Evolutionary conservation across 2,329 filamentous ascomycete genomes (phyloP), one percentile per base, ranked within the genome.

Genomic region (Triangularia verruculosa): DNA sequence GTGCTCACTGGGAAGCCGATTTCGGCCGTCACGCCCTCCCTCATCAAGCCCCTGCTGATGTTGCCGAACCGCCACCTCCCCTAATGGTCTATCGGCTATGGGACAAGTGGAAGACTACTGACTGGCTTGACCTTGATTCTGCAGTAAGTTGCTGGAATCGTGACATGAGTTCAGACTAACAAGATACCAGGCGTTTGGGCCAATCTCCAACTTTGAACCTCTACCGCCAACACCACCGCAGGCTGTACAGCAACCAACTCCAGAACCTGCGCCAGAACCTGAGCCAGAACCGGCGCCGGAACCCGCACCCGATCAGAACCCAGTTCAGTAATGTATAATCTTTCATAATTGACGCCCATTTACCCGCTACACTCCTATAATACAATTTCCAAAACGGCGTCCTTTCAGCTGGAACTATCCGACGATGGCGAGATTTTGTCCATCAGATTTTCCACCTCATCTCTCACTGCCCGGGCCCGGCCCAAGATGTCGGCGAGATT

Each of bases 91-190:
- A 54, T 7, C 58, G 62, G 20, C 58, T 66, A 5, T 68, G 65
- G 65, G 66, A 68, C 32, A 63, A 59, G 32, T 70, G 68, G 69
- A 65, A 57, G 24, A 61, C 62, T 6, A 63, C 59, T 1, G 69
- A 70, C 24, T 70, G 70, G 70, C 43, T 67, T 39, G 64, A 69
- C 59, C 52, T 70, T 9, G 68, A 70, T 55, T 61, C 69, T 24
- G 68, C 69, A 15, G 68, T 69, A 61, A 55, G 67, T 64, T n/a
- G 20, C 2, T 4, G 12, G 22, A 17, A 6, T 9, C n/a, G 17
- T 11, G 17, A 5, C 4, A 39, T 28, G n/a, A 22, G 1, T 4
- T 25, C 32, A 15, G 28, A 47, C 61, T 66, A 25, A 64, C 55
- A 11, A 30, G 24, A 13, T 13, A 8, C 2, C n/a, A 66, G 68